Conservation (phyloP, 2,329 filamentous ascomycete species). For the Penicillium janthinellum region DNA sequence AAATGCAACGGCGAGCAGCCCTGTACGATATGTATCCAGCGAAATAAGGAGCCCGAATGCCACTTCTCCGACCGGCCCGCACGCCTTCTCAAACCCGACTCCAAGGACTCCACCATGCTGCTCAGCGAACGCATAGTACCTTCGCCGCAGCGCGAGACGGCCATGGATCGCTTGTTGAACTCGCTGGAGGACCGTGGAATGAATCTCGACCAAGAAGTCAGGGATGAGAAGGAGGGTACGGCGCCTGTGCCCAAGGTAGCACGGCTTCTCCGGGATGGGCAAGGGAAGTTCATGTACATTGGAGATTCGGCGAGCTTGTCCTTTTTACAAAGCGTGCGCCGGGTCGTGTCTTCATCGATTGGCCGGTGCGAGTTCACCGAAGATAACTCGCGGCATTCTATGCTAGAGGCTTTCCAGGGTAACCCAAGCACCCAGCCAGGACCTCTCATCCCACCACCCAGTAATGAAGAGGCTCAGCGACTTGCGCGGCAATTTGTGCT, state of each 20-base stretch:
- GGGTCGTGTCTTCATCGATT: slow-evolving; percentile 51
- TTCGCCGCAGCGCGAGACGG: slow-evolving; percentile 36
- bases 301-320: slow-evolving; percentile 57
- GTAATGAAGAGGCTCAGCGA: slow-evolving; percentile 42
- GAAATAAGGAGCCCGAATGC: slow-evolving; percentile 46
- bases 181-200: slow-evolving; percentile 36
- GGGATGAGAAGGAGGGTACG: slow-evolving; percentile 37
- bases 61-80: slow-evolving; percentile 43
- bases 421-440: slow-evolving; percentile 33
- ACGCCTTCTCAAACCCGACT: slow-evolving; percentile 34
- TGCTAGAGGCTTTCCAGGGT: slow-evolving; percentile 45
- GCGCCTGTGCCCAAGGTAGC: slow-evolving; percentile 42
- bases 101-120: slow-evolving; percentile 36
- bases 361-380: slow-evolving; percentile 46
- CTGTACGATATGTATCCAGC: slow-evolving; percentile 53
- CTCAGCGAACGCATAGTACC: slow-evolving; percentile 35
- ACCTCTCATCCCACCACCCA: slow-evolving; percentile 35
- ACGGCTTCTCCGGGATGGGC: slow-evolving; percentile 54
- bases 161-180: slow-evolving; percentile 38
- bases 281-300: slow-evolving; percentile 58
- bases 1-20: slow-evolving; percentile 56
- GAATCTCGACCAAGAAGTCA: slow-evolving; percentile 31
- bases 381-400: slow-evolving; percentile 45
- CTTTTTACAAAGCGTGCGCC: slow-evolving; percentile 55
- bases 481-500: slow-evolving; percentile 49